phyloP scores from a whole-genome alignment of 129 eudicot genomes.

The Pseudognaphalium luteoalbum region DNA sequence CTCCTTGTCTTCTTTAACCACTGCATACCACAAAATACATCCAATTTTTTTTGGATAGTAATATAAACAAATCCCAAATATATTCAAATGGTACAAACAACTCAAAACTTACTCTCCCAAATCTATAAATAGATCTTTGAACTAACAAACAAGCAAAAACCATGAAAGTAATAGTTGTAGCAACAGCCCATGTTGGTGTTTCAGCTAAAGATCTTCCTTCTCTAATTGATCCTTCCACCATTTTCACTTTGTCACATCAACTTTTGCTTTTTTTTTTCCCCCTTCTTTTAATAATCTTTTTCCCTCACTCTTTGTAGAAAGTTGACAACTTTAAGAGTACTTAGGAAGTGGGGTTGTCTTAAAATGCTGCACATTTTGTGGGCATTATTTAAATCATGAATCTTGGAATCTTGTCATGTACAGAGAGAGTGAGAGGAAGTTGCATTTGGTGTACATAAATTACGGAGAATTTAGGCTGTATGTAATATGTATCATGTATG shows the following conservation, averaged over 20 bases:
- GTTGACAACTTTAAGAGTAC: conserved; percentile 34
- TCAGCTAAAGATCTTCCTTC: conserved; percentile 85
- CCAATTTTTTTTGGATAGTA: no score
- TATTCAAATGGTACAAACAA: not conserved
- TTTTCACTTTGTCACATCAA: conserved; percentile 31
- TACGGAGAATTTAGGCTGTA: conserved; percentile 27
- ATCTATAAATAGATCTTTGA: conserved; percentile 78
- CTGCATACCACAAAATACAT: conserved; percentile 43
- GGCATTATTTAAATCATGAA: conserved; percentile 19
- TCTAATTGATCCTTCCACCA: conserved; percentile 70
- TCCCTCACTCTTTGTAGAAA: conserved; percentile 16
- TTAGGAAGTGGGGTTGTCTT: conserved; percentile 38
- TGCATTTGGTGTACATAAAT: conserved; percentile 18
- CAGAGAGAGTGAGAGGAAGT: conserved; percentile 4
- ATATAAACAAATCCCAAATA: not conserved
- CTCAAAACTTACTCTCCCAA: conserved; percentile 68
- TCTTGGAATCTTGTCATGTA: conserved; percentile 44
- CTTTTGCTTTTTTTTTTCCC: not conserved
- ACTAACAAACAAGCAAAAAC: conserved; percentile 80
- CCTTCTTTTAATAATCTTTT: not conserved
- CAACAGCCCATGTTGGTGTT: conserved; percentile 99
- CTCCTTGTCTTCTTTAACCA: conserved; percentile 91
- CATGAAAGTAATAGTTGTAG: conserved; percentile 81
- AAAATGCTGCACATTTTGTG: conserved; percentile 43
- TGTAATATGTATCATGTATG: not conserved